Percentiles rank a stretch among this genome's conserved stretches.
phyloP scores from a whole-genome alignment of 192 early-diverging fungal species.

The Martensiomyces pterosporus region DNA sequence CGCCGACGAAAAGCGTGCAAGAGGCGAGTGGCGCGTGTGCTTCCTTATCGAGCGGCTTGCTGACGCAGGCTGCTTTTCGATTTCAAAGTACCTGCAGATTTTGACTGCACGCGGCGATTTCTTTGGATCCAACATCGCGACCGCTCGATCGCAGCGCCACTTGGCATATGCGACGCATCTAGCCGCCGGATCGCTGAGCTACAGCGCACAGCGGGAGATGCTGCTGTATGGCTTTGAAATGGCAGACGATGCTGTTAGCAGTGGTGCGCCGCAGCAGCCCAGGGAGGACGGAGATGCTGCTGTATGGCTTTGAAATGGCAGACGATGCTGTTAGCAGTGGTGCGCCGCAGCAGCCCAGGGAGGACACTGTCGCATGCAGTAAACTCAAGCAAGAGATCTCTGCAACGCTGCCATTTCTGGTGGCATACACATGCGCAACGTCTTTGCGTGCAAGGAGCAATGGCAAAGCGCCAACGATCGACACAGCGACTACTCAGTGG shows the following conservation, averaged over 20 bases:
- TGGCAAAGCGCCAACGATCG: slow-evolving; percentile 6
- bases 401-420: slow-evolving; percentile 10
- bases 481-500: slow-evolving; percentile 13
- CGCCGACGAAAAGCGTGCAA: background rate
- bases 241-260: too few species aligned
- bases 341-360: too few species aligned
- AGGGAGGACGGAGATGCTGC: slow-evolving; percentile 23
- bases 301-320: slow-evolving; percentile 12
- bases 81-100: slow-evolving; percentile 32
- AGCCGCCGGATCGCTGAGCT: slow-evolving; percentile 1
- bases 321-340: too few species aligned
- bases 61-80: slow-evolving; percentile 30
- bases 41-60: slow-evolving; percentile 31
- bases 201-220: slow-evolving; percentile 18
- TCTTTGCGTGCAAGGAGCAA: slow-evolving; percentile 10
- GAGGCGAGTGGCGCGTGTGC: slow-evolving; percentile 13
- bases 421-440: slow-evolving; percentile 21
- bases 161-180: slow-evolving; percentile 20
- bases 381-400: slow-evolving; percentile 1
- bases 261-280: too few species aligned
- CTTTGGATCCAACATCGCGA: slow-evolving; percentile 9
- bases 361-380: background rate
- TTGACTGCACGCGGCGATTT: slow-evolving; percentile 42
- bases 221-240: slow-evolving; percentile 17
- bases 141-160: slow-evolving; percentile 27